Evolutionary conservation across 2,329 filamentous ascomycete species (phyloP), one percentile per base, ranked within the genome.

Genomic region (Colletotrichum magnum): DNA sequence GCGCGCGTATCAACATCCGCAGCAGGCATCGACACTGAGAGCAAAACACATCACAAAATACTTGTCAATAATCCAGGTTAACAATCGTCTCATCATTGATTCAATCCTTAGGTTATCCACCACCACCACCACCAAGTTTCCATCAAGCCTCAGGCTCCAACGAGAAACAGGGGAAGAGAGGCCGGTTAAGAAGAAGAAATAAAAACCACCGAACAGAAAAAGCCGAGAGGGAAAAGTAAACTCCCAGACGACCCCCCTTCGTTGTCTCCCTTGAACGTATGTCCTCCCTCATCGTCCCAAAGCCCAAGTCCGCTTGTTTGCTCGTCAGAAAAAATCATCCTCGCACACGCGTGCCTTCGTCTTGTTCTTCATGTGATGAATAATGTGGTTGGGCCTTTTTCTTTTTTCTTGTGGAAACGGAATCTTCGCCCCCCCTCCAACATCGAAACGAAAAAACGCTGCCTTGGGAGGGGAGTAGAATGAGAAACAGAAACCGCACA

Each of bases 81-180:
- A 48, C 48, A 68, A 61, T 72, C 70, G 21, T 72, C 59, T 68
- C 68, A 39, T 68, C 70, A 68, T 72, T 72, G 68, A 45, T 45
- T 45, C 62, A 59, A 39, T 45, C 58, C 64, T 50, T 54, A 51
- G 41, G 48, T 50, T 41, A 16, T 32, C 47, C n/a, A 7, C 59
- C 65, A 24, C 50, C 47, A 43, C 26, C 56, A 50, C 43, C 26
- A 63, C 39, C 24, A 26, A 63, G 45, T 48, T 58, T 47, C 53
- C n/a, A 3, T 70, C 47, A 56, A 62, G 58, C 61, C 43, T 50
- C 15, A 18, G 28, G 39, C 50, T 10, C n/a, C 18, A 12, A 18
- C 12, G 21, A 12, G 18, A 12, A 50, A 50, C 9, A 47, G 18
- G 18, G 45, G 45, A 36, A 32, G 36, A 36, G 32, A 36, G 32